Evolutionary conservation across 768 basidiomycete genomes (phyloP), one percentile per base, ranked within the genome.

Genomic region (Gymnopilus dilepis): DNA sequence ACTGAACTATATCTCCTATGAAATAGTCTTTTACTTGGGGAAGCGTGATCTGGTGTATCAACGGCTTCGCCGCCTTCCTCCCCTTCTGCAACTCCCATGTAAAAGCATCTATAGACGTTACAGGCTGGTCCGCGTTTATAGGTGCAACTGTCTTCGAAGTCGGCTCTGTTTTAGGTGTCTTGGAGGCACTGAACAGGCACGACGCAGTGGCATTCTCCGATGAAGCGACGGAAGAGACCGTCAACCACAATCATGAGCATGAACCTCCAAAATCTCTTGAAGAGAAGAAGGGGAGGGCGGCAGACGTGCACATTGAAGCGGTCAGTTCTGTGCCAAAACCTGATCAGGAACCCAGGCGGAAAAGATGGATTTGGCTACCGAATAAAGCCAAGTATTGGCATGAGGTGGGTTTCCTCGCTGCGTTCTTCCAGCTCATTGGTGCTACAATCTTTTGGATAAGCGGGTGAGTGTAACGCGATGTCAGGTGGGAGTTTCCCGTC

Each of bases 381-480:
- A 67, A 71, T 22, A 64, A 78, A 63, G 30, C 66, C 9, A 73
- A 75, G 43, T 76, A 76, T 57, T 77, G 70, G 65, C 79, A 73
- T 52, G 80, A 84, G 59, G 63, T 84, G 33, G 83, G 82, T 0
- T 84, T 81, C 66, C 68, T 80, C 8, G 82, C 82, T 4, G 81
- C 80, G 0, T 75, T 82, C 59, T 70, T 80, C 19, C 87, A 88
- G 67, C 68, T 85, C 30, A 76, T 72, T 56, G 86, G 81, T 1
- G 87, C 87, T 0, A 80, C 82, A 1, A 79, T 87, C 48, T 87
- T 88, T 73, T 88, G 86, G 87, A 80, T 87, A 31, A 77, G 69
- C 69, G 83, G 78, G 78, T 77, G 40, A 19, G 70, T 63, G 13
- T 28, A 6, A 13, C 24, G 11, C 19, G 9, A 52, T 19, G 37